Evolutionary conservation across 1,139 yeast genomes (phyloP).

Genomic region (Taphrina communis): DNA sequence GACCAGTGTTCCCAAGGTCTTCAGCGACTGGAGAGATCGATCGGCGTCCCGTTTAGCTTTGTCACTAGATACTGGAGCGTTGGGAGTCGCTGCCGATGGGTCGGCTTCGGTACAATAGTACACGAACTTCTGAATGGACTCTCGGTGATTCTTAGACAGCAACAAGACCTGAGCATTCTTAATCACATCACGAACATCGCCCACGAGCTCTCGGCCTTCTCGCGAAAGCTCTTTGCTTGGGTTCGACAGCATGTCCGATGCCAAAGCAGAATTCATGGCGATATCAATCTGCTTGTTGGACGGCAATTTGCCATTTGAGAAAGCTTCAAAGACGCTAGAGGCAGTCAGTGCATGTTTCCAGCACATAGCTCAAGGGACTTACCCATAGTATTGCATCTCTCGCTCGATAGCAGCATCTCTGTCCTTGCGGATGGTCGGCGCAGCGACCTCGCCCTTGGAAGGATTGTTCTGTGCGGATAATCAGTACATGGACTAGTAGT

Average conservation of each 20-base stretch:
- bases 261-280: slow-evolving; percentile 44
- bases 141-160: slow-evolving; percentile 45
- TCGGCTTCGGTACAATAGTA: slow-evolving; percentile 43
- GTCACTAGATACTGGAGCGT: slow-evolving; percentile 32
- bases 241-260: slow-evolving; percentile 40
- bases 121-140: slow-evolving; percentile 46
- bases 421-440: slow-evolving; percentile 42
- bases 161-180: slow-evolving; percentile 43
- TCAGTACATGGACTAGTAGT: not conserved
- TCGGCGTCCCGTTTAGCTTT: slow-evolving; percentile 37
- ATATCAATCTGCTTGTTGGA: slow-evolving; percentile 46
- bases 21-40: slow-evolving; percentile 41
- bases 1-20: slow-evolving; percentile 45
- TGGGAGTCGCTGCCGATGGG: slow-evolving; percentile 33
- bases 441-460: slow-evolving; percentile 41
- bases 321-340: slow-evolving; percentile 38
- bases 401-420: slow-evolving; percentile 45
- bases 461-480: slow-evolving; percentile 14
- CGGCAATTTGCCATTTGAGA: slow-evolving; percentile 46
- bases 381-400: slow-evolving; percentile 45
- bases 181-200: slow-evolving; percentile 42
- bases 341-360: not conserved
- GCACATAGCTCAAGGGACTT: not conserved
- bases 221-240: slow-evolving; percentile 43
- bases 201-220: slow-evolving; percentile 44